These are phyloP conservation scores for Daedaleopsis sinensis DNA, from an alignment of 768 basidiomycete genomes.

Conservation along the genomic window DNA sequence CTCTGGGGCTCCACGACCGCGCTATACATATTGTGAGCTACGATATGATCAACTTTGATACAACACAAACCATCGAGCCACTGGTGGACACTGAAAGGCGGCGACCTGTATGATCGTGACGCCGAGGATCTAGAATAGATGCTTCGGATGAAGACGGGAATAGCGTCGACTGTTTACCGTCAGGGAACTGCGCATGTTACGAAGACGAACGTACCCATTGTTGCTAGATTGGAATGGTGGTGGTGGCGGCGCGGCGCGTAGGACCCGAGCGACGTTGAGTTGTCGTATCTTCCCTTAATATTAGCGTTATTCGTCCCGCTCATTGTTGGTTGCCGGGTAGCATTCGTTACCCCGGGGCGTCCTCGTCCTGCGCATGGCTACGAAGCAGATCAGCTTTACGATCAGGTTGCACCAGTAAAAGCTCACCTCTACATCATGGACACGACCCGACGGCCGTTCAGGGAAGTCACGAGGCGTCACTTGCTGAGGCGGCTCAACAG, in stretches of 20 bases:
- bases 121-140: background rate
- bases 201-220: background rate
- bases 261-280: background rate
- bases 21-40: background rate
- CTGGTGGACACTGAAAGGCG: constrained; percentile 5
- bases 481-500: background rate
- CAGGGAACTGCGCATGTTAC: too few relatives aligned
- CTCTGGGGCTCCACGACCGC: background rate
- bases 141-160: background rate
- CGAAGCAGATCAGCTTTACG: background rate
- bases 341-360: background rate
- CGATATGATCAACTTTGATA: background rate
- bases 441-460: background rate
- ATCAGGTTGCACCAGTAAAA: background rate
- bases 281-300: constrained; percentile 7
- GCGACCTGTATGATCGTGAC: constrained; percentile 3
- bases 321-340: constrained; percentile 5
- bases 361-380: too few relatives aligned
- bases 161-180: constrained; percentile 7
- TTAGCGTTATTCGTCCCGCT: constrained; percentile 18
- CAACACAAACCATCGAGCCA: background rate
- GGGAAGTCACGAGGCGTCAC: background rate
- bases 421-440: constrained; percentile 3
- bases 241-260: background rate
- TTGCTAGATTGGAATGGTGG: constrained; percentile 3